phyloP scores from a whole-genome alignment of 495 filamentous ascomycete genomes.

The Penicillium ucsense region DNA sequence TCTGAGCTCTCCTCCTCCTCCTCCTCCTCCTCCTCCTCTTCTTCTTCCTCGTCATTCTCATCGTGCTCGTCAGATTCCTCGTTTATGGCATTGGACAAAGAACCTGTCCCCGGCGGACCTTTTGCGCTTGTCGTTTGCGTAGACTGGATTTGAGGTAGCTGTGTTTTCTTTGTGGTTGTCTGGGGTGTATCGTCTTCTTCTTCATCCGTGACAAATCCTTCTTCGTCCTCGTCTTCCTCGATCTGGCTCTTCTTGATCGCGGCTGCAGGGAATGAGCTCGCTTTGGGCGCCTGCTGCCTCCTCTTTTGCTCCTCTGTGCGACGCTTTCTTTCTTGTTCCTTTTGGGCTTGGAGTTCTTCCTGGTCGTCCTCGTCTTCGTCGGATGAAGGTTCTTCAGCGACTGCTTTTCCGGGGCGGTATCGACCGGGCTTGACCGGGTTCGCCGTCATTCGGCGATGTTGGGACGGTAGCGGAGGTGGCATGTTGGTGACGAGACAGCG shows the following conservation, averaged over 20 bases:
- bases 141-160: slow-evolving; percentile 5
- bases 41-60: slow-evolving; percentile 53
- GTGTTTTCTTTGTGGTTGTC: slow-evolving; percentile 27
- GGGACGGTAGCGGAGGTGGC: slow-evolving; percentile 46
- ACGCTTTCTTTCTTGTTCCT: slow-evolving; percentile 25
- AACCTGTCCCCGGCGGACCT: neutral
- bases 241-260: slow-evolving; percentile 22
- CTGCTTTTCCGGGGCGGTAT: slow-evolving; percentile 76
- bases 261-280: slow-evolving; percentile 46
- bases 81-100: too few species aligned
- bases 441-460: slow-evolving; percentile 83
- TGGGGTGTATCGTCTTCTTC: slow-evolving; percentile 29
- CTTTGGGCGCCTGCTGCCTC: slow-evolving; percentile 47
- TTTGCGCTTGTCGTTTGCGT: slow-evolving; percentile 1
- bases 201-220: slow-evolving; percentile 65
- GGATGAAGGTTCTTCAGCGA: slow-evolving; percentile 57
- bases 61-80: slow-evolving; percentile 12
- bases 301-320: slow-evolving; percentile 21
- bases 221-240: slow-evolving; percentile 48
- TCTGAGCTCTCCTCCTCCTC: slow-evolving; percentile 41
- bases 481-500: slow-evolving; percentile 29
- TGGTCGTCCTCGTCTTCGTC: slow-evolving; percentile 53
- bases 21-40: slow-evolving; percentile 41
- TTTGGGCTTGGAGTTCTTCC: slow-evolving; percentile 39
- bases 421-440: slow-evolving; percentile 71